These are phyloP conservation scores for Psilocybe subaeruginosa DNA, from an alignment of 768 basidiomycete genomes.

Conservation along the genomic window DNA sequence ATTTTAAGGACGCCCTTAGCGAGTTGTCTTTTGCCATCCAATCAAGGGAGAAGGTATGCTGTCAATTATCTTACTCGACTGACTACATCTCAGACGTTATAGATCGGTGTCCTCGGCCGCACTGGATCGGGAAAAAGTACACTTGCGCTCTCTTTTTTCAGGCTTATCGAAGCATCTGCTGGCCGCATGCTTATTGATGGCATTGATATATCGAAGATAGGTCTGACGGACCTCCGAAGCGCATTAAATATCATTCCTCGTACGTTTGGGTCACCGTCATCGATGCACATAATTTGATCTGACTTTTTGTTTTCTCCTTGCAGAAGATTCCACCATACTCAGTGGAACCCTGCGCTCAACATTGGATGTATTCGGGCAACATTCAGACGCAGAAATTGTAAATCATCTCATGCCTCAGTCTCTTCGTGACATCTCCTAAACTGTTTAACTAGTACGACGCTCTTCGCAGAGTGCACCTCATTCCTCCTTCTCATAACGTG, in stretches of 20 bases:
- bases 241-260: constrained; percentile 78
- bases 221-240: constrained; percentile 75
- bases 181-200: constrained; percentile 74
- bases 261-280: constrained; percentile 11
- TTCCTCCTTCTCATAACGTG: constrained; percentile 59
- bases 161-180: constrained; percentile 76
- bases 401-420: constrained; percentile 17
- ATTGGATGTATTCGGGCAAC: constrained; percentile 84
- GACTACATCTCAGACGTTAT: background rate
- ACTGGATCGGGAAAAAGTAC: constrained; percentile 83
- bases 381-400: constrained; percentile 78
- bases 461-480: constrained; percentile 81
- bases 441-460: constrained; percentile 65
- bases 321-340: constrained; percentile 83
- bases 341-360: constrained; percentile 81
- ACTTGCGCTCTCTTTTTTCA: constrained; percentile 83
- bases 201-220: constrained; percentile 74
- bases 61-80: background rate
- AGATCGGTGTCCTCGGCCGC: constrained; percentile 73
- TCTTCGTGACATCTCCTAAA: background rate
- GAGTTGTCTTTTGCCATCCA: background rate
- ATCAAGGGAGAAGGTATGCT: background rate
- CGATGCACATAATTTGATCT: background rate
- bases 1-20: background rate
- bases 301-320: background rate